A percentile compares a stretch with the other conserved stretches of the same genome.
Evolutionary conservation across 192 early-diverging fungal genomes (phyloP).

Genomic region (Backusella mclennaniae): DNA sequence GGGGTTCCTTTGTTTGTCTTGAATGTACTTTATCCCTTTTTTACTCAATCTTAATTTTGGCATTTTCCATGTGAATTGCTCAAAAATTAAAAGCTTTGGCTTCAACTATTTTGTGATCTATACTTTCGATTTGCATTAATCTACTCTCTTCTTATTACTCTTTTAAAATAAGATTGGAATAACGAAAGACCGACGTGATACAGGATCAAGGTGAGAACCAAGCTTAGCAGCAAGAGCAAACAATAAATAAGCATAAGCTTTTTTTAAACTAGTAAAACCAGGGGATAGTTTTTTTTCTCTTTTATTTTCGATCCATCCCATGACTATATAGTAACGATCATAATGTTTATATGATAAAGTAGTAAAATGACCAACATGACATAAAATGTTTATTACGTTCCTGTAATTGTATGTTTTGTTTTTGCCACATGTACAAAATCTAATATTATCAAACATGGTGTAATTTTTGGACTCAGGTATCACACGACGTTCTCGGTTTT

Average conservation of each 20-base stretch:
- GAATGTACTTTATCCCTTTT: slow-evolving; percentile 10
- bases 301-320: neutral
- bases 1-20: slow-evolving; percentile 6
- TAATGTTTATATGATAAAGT: neutral
- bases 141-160: neutral
- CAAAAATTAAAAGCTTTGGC: neutral
- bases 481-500: slow-evolving; percentile 4
- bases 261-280: neutral
- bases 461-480: slow-evolving; percentile 9
- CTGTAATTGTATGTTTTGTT: neutral
- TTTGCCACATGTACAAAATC: slow-evolving; percentile 11
- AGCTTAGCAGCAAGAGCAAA: neutral
- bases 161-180: neutral
- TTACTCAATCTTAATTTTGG: neutral
- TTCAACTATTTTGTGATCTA: neutral
- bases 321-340: neutral
- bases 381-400: neutral
- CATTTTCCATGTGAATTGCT: slow-evolving; percentile 3
- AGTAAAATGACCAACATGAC: neutral
- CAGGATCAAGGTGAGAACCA: neutral
- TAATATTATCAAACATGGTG: slow-evolving; percentile 7
- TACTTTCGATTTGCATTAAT: neutral
- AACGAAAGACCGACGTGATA: slow-evolving; percentile 2
- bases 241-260: neutral
- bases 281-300: neutral